Evolutionary conservation across 2,329 filamentous ascomycete species (phyloP).

Genomic region (Aciculosporium take): DNA sequence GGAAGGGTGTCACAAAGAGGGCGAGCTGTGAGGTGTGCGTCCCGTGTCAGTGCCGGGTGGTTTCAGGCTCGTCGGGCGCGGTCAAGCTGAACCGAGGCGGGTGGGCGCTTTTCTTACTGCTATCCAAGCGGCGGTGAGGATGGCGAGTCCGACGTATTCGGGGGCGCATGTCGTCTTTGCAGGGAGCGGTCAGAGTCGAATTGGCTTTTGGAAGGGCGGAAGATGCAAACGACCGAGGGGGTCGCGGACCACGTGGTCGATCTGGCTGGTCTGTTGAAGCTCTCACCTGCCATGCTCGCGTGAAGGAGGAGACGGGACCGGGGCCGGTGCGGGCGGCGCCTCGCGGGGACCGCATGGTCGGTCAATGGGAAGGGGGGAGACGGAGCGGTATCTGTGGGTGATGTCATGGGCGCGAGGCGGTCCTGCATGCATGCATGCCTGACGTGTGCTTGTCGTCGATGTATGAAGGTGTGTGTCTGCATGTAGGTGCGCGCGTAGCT

Average conservation of each 20-base stretch:
- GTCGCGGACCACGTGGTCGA: not conserved
- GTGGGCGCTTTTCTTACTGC: constrained; percentile 5
- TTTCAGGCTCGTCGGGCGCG: not conserved
- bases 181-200: not conserved
- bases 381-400: not conserved
- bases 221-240: too few species aligned
- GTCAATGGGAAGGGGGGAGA: not conserved
- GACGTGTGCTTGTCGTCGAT: too few species aligned
- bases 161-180: constrained; percentile 5
- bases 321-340: not conserved
- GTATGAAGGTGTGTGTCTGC: too few species aligned
- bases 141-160: constrained; percentile 6
- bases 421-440: too few species aligned
- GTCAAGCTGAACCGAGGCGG: too few species aligned
- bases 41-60: constrained; percentile 5
- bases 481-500: too few species aligned
- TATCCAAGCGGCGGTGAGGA: constrained; percentile 4
- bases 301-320: not conserved
- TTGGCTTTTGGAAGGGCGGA: not conserved
- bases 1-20: constrained; percentile 58
- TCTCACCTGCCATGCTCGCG: constrained; percentile 6
- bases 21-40: constrained; percentile 12
- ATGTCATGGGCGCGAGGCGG: not conserved
- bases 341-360: constrained; percentile 4
- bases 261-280: not conserved